Percentiles rank a stretch among this genome's conserved stretches.
Conservation (phyloP, 1,139 yeast species). For the Candida tetrigidarum region DNA sequence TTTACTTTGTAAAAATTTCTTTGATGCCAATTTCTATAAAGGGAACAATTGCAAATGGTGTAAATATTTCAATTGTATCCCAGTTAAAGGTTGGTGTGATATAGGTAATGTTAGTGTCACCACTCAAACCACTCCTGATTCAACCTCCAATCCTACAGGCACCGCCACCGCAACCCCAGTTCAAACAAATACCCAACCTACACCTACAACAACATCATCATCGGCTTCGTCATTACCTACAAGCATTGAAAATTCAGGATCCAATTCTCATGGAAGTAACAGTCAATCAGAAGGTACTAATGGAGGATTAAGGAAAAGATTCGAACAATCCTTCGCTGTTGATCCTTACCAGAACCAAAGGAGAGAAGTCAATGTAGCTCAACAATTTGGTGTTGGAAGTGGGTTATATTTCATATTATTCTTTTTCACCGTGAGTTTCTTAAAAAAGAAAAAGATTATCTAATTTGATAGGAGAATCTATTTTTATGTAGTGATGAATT, state of each 20-base stretch:
- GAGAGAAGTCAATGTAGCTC: constrained; percentile 5
- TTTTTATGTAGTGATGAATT: constrained; percentile 2
- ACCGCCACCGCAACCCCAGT: constrained; percentile 9
- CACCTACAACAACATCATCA: no score
- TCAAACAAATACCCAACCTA: constrained; percentile 12
- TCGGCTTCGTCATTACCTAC: no score
- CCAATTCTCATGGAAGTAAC: not conserved
- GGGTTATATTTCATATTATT: constrained; percentile 21
- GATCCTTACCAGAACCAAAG: no score
- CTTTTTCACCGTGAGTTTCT: constrained; percentile 20
- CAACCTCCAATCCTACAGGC: constrained; percentile 9
- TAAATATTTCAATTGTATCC: constrained; percentile 71
- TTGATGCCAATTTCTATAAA: constrained; percentile 44
- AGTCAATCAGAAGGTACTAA: constrained; percentile 7
- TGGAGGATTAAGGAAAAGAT: constrained; percentile 9
- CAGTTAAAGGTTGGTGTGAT: constrained; percentile 77
- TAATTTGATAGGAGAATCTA: constrained; percentile 5
- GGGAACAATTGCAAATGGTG: constrained; percentile 62
- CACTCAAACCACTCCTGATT: constrained; percentile 12
- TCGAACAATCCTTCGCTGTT: constrained; percentile 6
- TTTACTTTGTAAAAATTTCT: constrained; percentile 53
- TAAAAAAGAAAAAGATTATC: constrained; percentile 19
- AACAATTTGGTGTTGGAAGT: constrained; percentile 17
- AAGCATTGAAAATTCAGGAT: constrained; percentile 15
- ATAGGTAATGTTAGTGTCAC: constrained; percentile 51